Conservation (phyloP, 305 asterid species). For the Fraxinus floribunda region DNA sequence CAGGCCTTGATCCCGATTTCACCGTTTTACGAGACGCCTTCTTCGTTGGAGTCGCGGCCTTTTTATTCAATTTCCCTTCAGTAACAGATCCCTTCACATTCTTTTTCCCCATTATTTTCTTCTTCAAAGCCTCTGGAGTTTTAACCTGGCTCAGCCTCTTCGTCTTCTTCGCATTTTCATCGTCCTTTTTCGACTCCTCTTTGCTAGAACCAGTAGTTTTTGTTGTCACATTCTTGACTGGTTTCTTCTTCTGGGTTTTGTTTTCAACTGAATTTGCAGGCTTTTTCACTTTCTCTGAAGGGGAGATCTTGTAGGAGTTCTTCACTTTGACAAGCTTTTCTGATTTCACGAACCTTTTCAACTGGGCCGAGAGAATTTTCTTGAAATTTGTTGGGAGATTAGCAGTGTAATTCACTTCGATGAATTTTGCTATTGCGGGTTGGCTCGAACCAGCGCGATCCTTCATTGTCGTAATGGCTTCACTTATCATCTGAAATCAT, state of each 20-base stretch:
- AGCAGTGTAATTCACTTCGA: slow-evolving; percentile 40
- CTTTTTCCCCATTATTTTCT: slow-evolving; percentile 22
- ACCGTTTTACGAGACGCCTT: slow-evolving; percentile 21
- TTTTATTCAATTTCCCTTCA: slow-evolving; percentile 26
- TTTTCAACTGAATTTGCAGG: slow-evolving; percentile 4
- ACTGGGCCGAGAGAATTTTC: slow-evolving; percentile 40
- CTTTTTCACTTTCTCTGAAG: slow-evolving; percentile 27
- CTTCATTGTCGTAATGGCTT: slow-evolving; percentile 54
- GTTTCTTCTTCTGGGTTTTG: neutral
- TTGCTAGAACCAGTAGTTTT: neutral
- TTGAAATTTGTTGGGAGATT: slow-evolving; percentile 48
- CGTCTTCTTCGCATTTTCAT: slow-evolving; percentile 39
- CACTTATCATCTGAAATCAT: slow-evolving; percentile 41
- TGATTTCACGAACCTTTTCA: slow-evolving; percentile 46
- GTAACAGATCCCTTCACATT: neutral
- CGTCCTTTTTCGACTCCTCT: slow-evolving; percentile 7
- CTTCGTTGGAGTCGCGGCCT: slow-evolving; percentile 24
- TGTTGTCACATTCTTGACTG: slow-evolving; percentile 1
- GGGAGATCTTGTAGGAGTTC: slow-evolving; percentile 40
- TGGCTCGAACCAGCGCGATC: slow-evolving; percentile 64
- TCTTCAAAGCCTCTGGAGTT: slow-evolving; percentile 48
- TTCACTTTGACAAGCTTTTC: slow-evolving; percentile 45
- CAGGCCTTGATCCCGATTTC: slow-evolving; percentile 15
- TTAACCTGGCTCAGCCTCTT: slow-evolving; percentile 49
- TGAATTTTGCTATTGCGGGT: slow-evolving; percentile 54